A percentile compares a stretch with the other conserved stretches of the same genome.
These are phyloP conservation scores for Ecytonucleospora hepatopenaei DNA, from an alignment of 371 early-diverging fungal species.

Conservation along the genomic window DNA sequence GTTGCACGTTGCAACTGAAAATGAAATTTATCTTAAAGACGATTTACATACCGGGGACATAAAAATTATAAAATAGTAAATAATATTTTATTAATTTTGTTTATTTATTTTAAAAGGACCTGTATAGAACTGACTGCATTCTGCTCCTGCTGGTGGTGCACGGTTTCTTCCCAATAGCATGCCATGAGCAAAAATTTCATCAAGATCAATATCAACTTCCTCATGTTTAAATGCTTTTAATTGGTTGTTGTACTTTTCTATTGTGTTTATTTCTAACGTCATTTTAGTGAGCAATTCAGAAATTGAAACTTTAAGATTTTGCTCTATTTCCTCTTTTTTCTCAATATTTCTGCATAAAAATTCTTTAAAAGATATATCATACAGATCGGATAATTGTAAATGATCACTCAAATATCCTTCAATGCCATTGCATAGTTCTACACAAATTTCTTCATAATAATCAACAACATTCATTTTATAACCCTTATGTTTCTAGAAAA, in stretches of 20 bases:
- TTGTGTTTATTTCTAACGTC: not conserved
- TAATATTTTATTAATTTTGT: not conserved
- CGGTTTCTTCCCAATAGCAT: not conserved
- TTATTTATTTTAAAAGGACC: not conserved
- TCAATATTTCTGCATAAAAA: not conserved
- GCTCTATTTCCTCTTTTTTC: not conserved
- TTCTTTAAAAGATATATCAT: not conserved
- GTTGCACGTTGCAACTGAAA: constrained; percentile 56
- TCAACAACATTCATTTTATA: not conserved
- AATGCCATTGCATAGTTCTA: too few species aligned
- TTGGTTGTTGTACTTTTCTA: not conserved
- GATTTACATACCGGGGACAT: constrained; percentile 11
- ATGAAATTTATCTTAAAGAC: constrained; percentile 17
- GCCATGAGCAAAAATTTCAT: not conserved
- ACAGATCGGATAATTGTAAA: too few species aligned
- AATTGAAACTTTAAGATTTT: not conserved
- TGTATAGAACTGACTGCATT: not conserved
- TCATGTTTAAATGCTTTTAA: not conserved
- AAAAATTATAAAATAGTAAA: not conserved
- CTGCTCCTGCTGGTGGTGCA: not conserved
- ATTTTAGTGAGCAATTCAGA: not conserved
- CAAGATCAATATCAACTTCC: not conserved
- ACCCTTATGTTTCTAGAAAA: constrained; percentile 7
- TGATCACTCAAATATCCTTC: not conserved
- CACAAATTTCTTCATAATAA: not conserved